A percentile compares a stretch with the other conserved stretches of the same genome.
Evolutionary conservation across 257 asterid genomes (phyloP).

Genomic region (Paraleonurus japonicus): DNA sequence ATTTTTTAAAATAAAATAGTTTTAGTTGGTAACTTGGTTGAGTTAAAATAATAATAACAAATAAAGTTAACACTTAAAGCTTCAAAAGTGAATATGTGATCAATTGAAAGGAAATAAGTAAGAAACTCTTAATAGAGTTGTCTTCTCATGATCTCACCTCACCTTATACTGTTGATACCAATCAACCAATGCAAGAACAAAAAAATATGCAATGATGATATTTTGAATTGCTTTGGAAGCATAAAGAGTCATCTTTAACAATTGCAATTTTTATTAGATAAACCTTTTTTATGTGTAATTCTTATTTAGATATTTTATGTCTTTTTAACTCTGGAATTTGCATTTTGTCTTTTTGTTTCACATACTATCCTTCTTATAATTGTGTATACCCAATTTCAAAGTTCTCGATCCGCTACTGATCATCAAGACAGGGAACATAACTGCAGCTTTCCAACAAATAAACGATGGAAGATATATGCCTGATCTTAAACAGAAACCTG

Average conservation of each 20-base stretch:
- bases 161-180: not conserved
- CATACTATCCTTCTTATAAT: not conserved
- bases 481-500: not conserved
- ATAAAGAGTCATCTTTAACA: not conserved
- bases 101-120: not conserved
- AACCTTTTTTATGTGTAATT: not conserved
- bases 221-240: not conserved
- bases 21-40: not conserved
- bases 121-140: not conserved
- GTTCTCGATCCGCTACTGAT: not conserved
- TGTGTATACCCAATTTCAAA: not conserved
- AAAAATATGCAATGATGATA: not conserved
- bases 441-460: not conserved
- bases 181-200: not conserved
- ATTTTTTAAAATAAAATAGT: too few species aligned
- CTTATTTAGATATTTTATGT: not conserved
- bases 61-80: not conserved
- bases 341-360: not conserved
- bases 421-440: not conserved
- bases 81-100: not conserved
- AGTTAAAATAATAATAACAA: not conserved
- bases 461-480: not conserved
- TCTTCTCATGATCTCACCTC: not conserved
- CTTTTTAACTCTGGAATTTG: not conserved
- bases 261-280: not conserved